phyloP scores from a whole-genome alignment of 2,329 filamentous ascomycete genomes.

The Microsporum audouinii region DNA sequence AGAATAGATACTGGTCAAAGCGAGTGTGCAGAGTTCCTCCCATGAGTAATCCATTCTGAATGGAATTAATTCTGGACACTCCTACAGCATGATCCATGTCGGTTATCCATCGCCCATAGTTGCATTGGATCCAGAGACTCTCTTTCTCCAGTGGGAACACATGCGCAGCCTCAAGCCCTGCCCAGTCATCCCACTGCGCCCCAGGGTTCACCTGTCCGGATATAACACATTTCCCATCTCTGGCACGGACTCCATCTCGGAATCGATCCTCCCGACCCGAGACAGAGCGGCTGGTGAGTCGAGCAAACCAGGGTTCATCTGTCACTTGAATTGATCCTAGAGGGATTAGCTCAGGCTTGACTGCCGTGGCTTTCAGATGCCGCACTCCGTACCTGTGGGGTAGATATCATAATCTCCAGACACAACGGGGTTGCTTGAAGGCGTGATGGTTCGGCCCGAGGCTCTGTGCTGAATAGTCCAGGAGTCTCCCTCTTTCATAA shows the following conservation, averaged over 20 bases:
- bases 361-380: not conserved
- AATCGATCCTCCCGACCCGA: constrained; percentile 9
- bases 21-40: constrained; percentile 3
- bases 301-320: constrained; percentile 13
- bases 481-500: constrained; percentile 2
- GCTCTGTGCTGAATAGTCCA: constrained; percentile 10
- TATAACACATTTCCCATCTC: constrained; percentile 18
- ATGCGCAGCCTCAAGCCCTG: constrained; percentile 18
- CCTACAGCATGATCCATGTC: constrained; percentile 10
- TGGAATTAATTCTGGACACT: constrained; percentile 12
- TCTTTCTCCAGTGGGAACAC: constrained; percentile 18
- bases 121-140: constrained; percentile 15
- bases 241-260: constrained; percentile 14
- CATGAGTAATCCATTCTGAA: constrained; percentile 15
- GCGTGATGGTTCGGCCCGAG: constrained; percentile 9
- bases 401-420: constrained; percentile 4
- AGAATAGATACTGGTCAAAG: constrained; percentile 9
- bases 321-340: constrained; percentile 14
- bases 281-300: constrained; percentile 8
- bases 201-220: constrained; percentile 12
- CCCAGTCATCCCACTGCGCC: constrained; percentile 10
- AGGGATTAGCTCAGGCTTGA: constrained; percentile 6
- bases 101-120: constrained; percentile 16
- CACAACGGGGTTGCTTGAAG: constrained; percentile 8
- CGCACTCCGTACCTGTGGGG: not conserved